Conservation (phyloP, 768 basidiomycete species). For the Suillus americanus region DNA sequence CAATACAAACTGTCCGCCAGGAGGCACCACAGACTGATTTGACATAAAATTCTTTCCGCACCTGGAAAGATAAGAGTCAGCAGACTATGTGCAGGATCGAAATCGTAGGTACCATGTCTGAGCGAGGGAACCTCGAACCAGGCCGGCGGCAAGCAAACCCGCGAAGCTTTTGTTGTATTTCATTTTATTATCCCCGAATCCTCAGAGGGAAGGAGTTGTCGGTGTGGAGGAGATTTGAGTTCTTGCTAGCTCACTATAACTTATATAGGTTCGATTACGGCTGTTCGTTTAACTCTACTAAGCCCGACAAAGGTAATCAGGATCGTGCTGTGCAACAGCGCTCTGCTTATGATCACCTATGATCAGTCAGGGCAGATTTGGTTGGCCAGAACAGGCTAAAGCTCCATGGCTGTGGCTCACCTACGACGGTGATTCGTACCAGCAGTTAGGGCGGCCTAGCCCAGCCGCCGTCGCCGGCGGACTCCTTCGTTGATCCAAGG, state of each 20-base stretch:
- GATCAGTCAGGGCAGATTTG: neutral
- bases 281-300: neutral
- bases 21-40: conserved; percentile 39
- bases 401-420: neutral
- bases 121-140: conserved; percentile 14
- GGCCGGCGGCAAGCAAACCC: conserved; percentile 14
- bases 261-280: neutral
- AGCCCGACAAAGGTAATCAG: neutral
- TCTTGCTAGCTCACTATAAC: neutral
- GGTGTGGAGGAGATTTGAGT: neutral
- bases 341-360: neutral
- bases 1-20: conserved; percentile 45
- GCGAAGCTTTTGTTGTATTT: conserved; percentile 10
- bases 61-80: conserved; percentile 29
- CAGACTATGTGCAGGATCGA: neutral
- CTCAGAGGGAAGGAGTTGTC: too few relatives aligned
- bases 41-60: conserved; percentile 51
- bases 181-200: conserved; percentile 12
- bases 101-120: conserved; percentile 25
- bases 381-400: neutral
- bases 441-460: neutral
- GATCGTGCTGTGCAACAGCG: neutral
- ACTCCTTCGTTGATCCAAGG: neutral
- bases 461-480: neutral
- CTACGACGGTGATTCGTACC: neutral